Evolutionary conservation across 139 green algal species (phyloP), one percentile per base, ranked within the genome.

Genomic region (Diplosphaera chodatii): DNA sequence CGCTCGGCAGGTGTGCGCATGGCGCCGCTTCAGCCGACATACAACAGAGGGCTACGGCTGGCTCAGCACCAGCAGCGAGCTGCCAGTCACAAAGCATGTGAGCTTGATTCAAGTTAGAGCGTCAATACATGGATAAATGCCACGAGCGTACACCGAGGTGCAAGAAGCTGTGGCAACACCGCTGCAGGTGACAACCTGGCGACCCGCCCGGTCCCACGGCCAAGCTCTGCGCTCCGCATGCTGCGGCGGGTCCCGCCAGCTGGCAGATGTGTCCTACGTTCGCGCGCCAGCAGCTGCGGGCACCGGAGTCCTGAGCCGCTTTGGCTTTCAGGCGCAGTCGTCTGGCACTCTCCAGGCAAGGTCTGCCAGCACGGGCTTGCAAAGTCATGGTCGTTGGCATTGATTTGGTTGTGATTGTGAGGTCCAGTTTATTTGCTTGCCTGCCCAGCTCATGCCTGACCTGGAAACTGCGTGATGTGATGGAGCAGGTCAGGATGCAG

Each of bases 1-100:
- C 10, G 37, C 6, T 48, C 37, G n/a, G 6, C 37, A 48, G 32
- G n/a, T 55, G 13, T 32, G 31, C 1, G 31, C 32, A 15, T 69
- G 64, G 64, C 64, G 32, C 23, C 32, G 32, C 31, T 69, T 59
- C 25, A 18, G 16, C 13, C 13, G 48, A 3, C 48, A 69, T 32
- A 69, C 64, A 18, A 69, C 64, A 29, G 64, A 69, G 31, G 64
- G 64, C 22, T 69, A 69, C 31, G 32, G 64, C 31, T 69, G 32
- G 32, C 64, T 69, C n/a, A n/a, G n/a, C 23, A n/a, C 40, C 1
- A 30, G 13, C 29, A 48, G 37, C 37, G 37, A 48, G 37, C 8
- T 10, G 8, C 8, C 37, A 48, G 37, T 10, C 6, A 10, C 37
- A 48, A 6, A 48, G n/a, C n/a, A n/a, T n/a, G n/a, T n/a, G n/a